Conservation (phyloP, 148 eudicot species). For the Camellia sinensis region DNA sequence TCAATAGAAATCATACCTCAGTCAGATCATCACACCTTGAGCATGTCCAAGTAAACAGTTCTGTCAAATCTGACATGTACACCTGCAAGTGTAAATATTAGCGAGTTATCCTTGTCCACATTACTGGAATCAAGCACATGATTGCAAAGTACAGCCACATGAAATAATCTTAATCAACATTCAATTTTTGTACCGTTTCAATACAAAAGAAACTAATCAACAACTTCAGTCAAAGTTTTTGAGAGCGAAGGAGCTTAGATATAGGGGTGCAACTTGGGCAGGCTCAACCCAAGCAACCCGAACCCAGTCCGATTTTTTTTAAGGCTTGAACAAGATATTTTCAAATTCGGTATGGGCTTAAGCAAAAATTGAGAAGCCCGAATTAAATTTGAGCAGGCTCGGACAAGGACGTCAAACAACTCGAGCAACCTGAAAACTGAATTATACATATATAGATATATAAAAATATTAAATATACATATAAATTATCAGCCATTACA, state of each 20-base stretch:
- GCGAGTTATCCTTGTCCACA: neutral
- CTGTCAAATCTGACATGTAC: conserved; percentile 84
- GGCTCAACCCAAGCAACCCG: too few species aligned
- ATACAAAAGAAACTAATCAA: neutral
- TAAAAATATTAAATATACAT: too few species aligned
- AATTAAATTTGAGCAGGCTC: too few species aligned
- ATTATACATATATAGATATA: too few species aligned
- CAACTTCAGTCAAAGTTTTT: neutral
- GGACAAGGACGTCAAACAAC: too few species aligned
- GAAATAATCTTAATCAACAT: neutral
- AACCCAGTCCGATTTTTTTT: too few species aligned
- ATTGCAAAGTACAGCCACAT: neutral
- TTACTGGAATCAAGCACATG: neutral
- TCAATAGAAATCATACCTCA: conserved; percentile 41
- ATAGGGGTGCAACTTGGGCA: too few species aligned
- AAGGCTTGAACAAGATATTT: too few species aligned
- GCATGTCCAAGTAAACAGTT: conserved; percentile 88
- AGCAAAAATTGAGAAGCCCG: too few species aligned
- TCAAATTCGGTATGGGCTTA: too few species aligned
- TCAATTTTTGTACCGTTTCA: neutral
- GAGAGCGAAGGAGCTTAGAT: neutral
- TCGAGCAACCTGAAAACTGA: too few species aligned
- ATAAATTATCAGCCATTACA: too few species aligned
- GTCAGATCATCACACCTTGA: conserved; percentile 74
- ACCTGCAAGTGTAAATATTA: conserved; percentile 46